These are phyloP conservation scores for Bruguiera hainesii DNA, from an alignment of 441 rosid genomes.

Conservation along the genomic window DNA sequence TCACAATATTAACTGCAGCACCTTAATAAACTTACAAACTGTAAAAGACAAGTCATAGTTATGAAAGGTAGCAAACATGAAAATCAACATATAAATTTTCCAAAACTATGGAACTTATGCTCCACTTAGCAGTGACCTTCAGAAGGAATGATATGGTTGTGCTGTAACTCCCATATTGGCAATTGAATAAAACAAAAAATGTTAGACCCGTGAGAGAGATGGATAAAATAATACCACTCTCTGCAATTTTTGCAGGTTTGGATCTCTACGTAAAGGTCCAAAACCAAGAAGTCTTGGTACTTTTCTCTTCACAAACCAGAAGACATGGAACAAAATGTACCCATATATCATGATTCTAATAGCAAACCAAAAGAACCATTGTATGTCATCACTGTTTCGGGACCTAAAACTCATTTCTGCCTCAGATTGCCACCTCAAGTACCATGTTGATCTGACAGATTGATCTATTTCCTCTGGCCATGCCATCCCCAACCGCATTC, in stretches of 20 bases:
- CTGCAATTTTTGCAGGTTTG: conserved; percentile 61
- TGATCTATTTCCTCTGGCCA: conserved; percentile 89
- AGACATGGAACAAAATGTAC: conserved; percentile 55
- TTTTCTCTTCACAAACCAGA: conserved; percentile 65
- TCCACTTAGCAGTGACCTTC: not conserved
- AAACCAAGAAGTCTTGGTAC: conserved; percentile 71
- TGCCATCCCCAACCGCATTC: conserved; percentile 80
- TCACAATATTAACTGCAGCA: not conserved
- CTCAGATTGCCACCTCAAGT: conserved; percentile 83
- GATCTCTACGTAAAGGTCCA: conserved; percentile 78
- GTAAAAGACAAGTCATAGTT: not conserved
- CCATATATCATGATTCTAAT: conserved; percentile 59
- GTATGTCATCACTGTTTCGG: conserved; percentile 50
- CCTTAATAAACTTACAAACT: not conserved
- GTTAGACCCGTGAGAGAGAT: not conserved
- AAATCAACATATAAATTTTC: not conserved
- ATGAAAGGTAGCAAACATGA: conserved; percentile 8
- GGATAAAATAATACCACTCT: conserved; percentile 62
- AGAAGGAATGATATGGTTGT: conserved; percentile 1
- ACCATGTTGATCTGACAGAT: conserved; percentile 79
- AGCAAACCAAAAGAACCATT: conserved; percentile 74
- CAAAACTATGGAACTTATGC: conserved; percentile 3
- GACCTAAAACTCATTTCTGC: conserved; percentile 64
- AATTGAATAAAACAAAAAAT: conserved; percentile 6
- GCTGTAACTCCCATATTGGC: not conserved